A percentile compares a stretch with the other conserved stretches of the same genome.
Evolutionary conservation across 1,284 basidiomycete genomes (phyloP).

Genomic region (Earliella scabrosa): DNA sequence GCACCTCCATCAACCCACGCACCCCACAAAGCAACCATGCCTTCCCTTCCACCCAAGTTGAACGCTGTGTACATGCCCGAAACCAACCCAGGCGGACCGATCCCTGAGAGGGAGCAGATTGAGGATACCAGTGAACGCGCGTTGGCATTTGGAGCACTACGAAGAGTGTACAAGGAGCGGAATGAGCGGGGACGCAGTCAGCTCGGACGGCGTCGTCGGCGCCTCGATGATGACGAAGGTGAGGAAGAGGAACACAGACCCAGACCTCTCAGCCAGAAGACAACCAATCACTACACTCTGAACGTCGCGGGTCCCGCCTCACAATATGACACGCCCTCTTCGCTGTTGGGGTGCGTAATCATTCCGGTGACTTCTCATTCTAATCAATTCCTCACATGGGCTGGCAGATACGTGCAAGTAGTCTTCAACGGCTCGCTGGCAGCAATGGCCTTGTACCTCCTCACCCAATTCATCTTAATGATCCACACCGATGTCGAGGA

Average conservation of each 20-base stretch:
- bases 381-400: too few species aligned
- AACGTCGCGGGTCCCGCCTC: constrained; percentile 68
- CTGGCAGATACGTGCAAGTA: constrained; percentile 91
- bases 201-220: constrained; percentile 30
- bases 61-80: constrained; percentile 78
- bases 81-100: constrained; percentile 56
- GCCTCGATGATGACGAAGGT: constrained; percentile 42
- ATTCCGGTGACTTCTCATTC: too few species aligned
- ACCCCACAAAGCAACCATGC: constrained; percentile 46
- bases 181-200: constrained; percentile 45
- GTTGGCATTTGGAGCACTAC: constrained; percentile 71
- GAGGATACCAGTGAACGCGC: constrained; percentile 39
- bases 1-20: constrained; percentile 62
- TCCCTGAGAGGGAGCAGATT: constrained; percentile 39
- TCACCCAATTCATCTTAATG: constrained; percentile 86
- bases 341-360: constrained; percentile 77
- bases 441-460: constrained; percentile 83
- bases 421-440: constrained; percentile 93
- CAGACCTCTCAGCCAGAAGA: constrained; percentile 52
- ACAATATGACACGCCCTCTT: constrained; percentile 67
- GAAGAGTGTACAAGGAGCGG: constrained; percentile 69
- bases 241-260: constrained; percentile 35
- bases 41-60: constrained; percentile 61
- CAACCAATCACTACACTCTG: constrained; percentile 80
- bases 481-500: constrained; percentile 91